Base-by-base conservation (phyloP, 768 basidiomycete species). In the Vishniacozyma victoriae region DNA sequence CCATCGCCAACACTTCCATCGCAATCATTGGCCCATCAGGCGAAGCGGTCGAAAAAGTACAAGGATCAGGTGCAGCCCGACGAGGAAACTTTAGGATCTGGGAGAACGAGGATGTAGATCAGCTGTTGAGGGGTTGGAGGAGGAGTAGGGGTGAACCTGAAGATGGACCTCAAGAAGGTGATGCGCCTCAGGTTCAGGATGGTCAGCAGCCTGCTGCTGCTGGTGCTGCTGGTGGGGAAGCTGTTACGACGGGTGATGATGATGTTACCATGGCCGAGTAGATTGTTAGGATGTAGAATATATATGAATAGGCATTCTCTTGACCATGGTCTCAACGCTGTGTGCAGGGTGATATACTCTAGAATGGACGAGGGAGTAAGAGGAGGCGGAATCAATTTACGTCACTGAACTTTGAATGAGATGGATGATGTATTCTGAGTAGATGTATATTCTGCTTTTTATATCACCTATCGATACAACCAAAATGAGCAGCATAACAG, bases 1-100 rank as follows among this genome's bases (percentile, higher is more conserved):
- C 84, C 15, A 76, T 84, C 59, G 82, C 86, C 70, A 99, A 99
- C 76, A 99, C 95, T 1, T 90, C 87, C 1, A 83, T 97, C 59
- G 92, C 90, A 24, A 87, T 99, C 66, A 78, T 96, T 50, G 93
- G 93, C 23, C 57, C 63, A 9, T 20, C 62, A 11, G 40, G 55
- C 26, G 37, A 43, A 11, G 74, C 77, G 24, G 80, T 83, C 58
- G 66, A 72, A 26, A 75, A 82, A 50, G 83, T 89, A 73, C 76
- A 71, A 35, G 69, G 58, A 41, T 75, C 75, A 16, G 59, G 64
- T n/a, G 67, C 76, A 15, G 75, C 78, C 3, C 74, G 78, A 22
- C 76, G 75, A 54, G 82, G 83, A 16, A 68, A 62, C 41, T 95
- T 95, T 80, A 80, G 86, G 44, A 90, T 92, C 60, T 76, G 93